These are phyloP conservation scores for Hygrophorus russula DNA, from an alignment of 768 basidiomycete genomes.

Conservation along the genomic window DNA sequence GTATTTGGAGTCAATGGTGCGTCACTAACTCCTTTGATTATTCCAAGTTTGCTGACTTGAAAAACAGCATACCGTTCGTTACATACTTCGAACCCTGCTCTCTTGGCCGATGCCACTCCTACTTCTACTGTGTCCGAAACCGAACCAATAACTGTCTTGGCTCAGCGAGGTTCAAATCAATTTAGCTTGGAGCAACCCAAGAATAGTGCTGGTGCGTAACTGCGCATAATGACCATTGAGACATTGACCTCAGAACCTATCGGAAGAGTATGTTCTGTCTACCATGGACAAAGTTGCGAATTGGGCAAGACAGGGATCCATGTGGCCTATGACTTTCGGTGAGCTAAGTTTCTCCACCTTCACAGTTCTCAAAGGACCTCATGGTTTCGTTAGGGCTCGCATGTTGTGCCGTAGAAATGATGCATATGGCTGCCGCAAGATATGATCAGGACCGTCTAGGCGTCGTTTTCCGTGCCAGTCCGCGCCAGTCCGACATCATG, in stretches of 20 bases:
- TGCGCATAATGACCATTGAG: neutral
- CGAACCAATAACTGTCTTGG: slow-evolving; percentile 59
- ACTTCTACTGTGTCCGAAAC: slow-evolving; percentile 33
- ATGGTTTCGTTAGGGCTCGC: slow-evolving; percentile 61
- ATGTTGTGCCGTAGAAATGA: slow-evolving; percentile 99
- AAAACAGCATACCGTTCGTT: slow-evolving; percentile 40
- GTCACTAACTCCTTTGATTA: slow-evolving; percentile 7
- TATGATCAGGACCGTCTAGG: slow-evolving; percentile 98
- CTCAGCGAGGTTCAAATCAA: slow-evolving; percentile 74
- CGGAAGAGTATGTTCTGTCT: slow-evolving; percentile 89
- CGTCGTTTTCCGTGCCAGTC: slow-evolving; percentile 97
- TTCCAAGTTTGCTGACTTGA: slow-evolving; percentile 9
- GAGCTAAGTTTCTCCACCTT: slow-evolving; percentile 8
- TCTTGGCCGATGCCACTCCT: slow-evolving; percentile 27
- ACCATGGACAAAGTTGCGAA: slow-evolving; percentile 95
- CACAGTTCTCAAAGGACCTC: neutral
- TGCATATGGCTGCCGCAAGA: slow-evolving; percentile 99
- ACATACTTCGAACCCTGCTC: slow-evolving; percentile 37
- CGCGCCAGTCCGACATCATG: slow-evolving; percentile 96
- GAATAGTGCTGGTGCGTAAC: slow-evolving; percentile 72
- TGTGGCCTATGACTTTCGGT: slow-evolving; percentile 99
- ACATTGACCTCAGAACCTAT: neutral
- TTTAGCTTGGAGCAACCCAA: slow-evolving; percentile 77
- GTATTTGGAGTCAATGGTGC: slow-evolving; percentile 32
- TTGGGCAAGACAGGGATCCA: slow-evolving; percentile 95